Percentiles rank a stretch among this genome's conserved stretches.
phyloP scores from a whole-genome alignment of 257 asterid species.

The Cordia subcordata region DNA sequence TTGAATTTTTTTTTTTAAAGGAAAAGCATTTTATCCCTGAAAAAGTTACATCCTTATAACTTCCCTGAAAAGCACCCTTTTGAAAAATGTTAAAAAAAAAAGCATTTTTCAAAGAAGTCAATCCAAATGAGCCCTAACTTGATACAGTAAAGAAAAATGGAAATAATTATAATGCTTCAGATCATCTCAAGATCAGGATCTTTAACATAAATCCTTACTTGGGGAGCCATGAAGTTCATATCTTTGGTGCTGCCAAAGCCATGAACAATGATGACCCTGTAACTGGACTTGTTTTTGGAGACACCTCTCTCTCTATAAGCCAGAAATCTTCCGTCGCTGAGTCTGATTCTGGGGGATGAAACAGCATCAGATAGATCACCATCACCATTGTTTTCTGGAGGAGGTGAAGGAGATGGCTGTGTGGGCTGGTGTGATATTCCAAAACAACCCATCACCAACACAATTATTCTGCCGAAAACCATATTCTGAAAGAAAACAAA shows the following conservation, averaged over 20 bases:
- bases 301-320: slow-evolving; percentile 86
- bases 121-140: no score
- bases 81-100: no score
- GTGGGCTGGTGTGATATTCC: slow-evolving; percentile 61
- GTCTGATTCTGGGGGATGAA: slow-evolving; percentile 47
- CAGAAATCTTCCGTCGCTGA: slow-evolving; percentile 77
- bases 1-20: no score
- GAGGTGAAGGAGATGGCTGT: slow-evolving; percentile 29
- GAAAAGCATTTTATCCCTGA: no score
- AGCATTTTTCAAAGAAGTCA: no score
- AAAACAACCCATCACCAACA: slow-evolving; percentile 73
- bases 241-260: slow-evolving; percentile 92
- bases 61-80: no score
- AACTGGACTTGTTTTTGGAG: slow-evolving; percentile 54
- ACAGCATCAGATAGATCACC: background rate
- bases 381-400: slow-evolving; percentile 4
- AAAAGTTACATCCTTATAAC: no score
- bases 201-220: slow-evolving; percentile 35
- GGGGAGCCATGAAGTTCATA: slow-evolving; percentile 75
- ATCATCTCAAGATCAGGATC: slow-evolving; percentile 4
- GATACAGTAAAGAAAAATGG: background rate
- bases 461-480: slow-evolving; percentile 65
- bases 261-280: slow-evolving; percentile 67
- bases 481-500: slow-evolving; percentile 28
- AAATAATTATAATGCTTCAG: background rate